Evolutionary conservation across 495 filamentous ascomycete species (phyloP).

Genomic region (Penicillium parvum): DNA sequence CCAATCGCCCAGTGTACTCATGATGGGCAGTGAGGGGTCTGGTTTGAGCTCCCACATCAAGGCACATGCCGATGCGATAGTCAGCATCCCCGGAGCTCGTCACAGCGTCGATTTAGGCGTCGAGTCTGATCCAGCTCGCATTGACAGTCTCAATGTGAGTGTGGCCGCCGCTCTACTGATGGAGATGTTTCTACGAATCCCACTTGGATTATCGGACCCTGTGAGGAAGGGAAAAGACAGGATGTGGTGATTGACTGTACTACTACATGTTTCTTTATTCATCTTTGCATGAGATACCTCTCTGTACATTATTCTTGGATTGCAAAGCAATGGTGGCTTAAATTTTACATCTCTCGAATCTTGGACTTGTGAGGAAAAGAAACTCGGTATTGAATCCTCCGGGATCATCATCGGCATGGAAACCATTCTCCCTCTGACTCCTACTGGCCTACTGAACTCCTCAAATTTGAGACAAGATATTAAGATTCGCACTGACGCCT

Average conservation of each 20-base stretch:
- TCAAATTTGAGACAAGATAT: not conserved
- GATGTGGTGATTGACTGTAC: slow-evolving; percentile 19
- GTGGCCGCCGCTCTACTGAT: slow-evolving; percentile 77
- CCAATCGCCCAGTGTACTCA: slow-evolving; percentile 64
- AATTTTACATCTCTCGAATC: too few species aligned
- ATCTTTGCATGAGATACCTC: slow-evolving; percentile 11
- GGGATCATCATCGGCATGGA: not conserved
- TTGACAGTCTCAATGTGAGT: slow-evolving; percentile 83
- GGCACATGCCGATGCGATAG: slow-evolving; percentile 55
- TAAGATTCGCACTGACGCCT: not conserved
- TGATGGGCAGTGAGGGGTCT: slow-evolving; percentile 79
- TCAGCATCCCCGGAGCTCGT: slow-evolving; percentile 50
- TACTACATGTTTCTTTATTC: slow-evolving; percentile 12
- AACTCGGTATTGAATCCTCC: not conserved
- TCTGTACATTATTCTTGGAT: slow-evolving; percentile 16
- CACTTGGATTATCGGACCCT: slow-evolving; percentile 30
- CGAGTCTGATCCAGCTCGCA: slow-evolving; percentile 37
- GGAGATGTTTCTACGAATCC: slow-evolving; percentile 54
- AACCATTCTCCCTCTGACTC: too few species aligned
- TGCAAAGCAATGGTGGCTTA: not conserved
- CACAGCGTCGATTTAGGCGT: slow-evolving; percentile 28
- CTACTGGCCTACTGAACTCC: too few species aligned
- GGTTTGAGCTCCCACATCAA: slow-evolving; percentile 62
- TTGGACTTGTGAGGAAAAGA: too few species aligned
- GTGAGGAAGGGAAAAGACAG: slow-evolving; percentile 16